A percentile compares a stretch with the other conserved stretches of the same genome.
Evolutionary conservation across 192 early-diverging fungal species (phyloP).

Genomic region (Coemansia sp.): DNA sequence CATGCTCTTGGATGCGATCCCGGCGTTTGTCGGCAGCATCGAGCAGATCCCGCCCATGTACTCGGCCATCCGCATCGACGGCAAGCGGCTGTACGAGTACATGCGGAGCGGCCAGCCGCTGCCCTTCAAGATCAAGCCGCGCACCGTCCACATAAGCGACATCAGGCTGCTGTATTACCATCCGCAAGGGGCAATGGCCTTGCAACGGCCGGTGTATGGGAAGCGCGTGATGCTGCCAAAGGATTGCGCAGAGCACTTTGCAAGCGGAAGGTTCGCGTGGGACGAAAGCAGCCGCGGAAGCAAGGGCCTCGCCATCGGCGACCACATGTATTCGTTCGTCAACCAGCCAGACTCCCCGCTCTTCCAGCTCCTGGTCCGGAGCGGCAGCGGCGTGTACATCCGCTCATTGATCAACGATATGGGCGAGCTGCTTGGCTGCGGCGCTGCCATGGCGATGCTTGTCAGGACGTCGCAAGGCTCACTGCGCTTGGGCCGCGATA

Average conservation of each 20-base stretch:
- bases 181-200: slow-evolving; percentile 1
- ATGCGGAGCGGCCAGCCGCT: slow-evolving; percentile 56
- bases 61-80: slow-evolving; percentile 70
- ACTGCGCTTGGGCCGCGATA: slow-evolving; percentile 53
- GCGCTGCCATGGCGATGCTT: slow-evolving; percentile 66
- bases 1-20: slow-evolving; percentile 40
- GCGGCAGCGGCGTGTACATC: slow-evolving; percentile 75
- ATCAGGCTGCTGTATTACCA: slow-evolving; percentile 24
- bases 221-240: slow-evolving; percentile 16
- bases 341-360: slow-evolving; percentile 33
- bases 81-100: slow-evolving; percentile 73
- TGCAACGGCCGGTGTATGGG: slow-evolving; percentile 1
- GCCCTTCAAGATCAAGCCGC: slow-evolving; percentile 16
- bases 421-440: slow-evolving; percentile 57
- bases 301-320: slow-evolving; percentile 10
- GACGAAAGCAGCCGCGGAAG: neutral
- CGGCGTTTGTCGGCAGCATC: slow-evolving; percentile 62
- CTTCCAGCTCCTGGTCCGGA: slow-evolving; percentile 63
- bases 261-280: slow-evolving; percentile 22
- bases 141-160: slow-evolving; percentile 17
- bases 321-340: slow-evolving; percentile 20
- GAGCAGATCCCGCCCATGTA: slow-evolving; percentile 70
- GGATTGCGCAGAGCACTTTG: slow-evolving; percentile 21
- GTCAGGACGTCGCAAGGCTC: slow-evolving; percentile 62
- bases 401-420: slow-evolving; percentile 73